A percentile compares a stretch with the other conserved stretches of the same genome.
Conservation (phyloP, 306 rosid genomes). For the Cucumis hystrix region DNA sequence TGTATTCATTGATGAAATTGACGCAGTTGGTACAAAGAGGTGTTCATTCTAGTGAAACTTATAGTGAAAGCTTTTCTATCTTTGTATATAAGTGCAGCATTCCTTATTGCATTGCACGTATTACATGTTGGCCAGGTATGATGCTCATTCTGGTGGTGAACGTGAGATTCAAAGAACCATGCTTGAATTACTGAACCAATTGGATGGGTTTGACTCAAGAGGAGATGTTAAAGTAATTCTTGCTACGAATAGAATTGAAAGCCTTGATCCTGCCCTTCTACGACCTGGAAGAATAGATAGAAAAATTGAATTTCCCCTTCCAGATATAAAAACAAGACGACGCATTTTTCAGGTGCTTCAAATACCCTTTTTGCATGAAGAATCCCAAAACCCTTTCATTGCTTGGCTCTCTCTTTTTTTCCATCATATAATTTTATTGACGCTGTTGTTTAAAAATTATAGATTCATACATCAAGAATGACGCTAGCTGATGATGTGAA, state of each 20-base stretch:
- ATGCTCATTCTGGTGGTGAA: conserved; percentile 98
- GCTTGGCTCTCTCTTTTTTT: too few species aligned
- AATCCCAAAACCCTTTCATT: neutral
- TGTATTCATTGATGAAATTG: conserved; percentile 96
- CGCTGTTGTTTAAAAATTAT: neutral
- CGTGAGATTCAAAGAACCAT: conserved; percentile 97
- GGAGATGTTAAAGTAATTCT: conserved; percentile 97
- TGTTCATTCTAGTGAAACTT: conserved; percentile 1
- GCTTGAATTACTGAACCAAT: conserved; percentile 88
- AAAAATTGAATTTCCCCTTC: conserved; percentile 95
- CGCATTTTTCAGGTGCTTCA: conserved; percentile 74
- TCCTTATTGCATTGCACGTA: neutral
- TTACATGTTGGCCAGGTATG: conserved; percentile 37
- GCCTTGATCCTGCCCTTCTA: conserved; percentile 91
- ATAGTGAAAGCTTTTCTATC: neutral
- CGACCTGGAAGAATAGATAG: conserved; percentile 96
- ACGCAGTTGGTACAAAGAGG: conserved; percentile 98
- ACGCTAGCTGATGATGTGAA: conserved; percentile 93
- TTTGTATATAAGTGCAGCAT: neutral
- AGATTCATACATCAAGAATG: conserved; percentile 99
- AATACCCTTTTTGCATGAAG: neutral
- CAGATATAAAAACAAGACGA: conserved; percentile 94
- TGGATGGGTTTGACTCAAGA: conserved; percentile 95
- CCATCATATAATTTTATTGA: neutral
- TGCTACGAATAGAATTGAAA: conserved; percentile 92